A percentile compares a stretch with the other conserved stretches of the same genome.
Conservation (phyloP, 768 basidiomycete genomes). For the Auricularia auricula-judae region DNA sequence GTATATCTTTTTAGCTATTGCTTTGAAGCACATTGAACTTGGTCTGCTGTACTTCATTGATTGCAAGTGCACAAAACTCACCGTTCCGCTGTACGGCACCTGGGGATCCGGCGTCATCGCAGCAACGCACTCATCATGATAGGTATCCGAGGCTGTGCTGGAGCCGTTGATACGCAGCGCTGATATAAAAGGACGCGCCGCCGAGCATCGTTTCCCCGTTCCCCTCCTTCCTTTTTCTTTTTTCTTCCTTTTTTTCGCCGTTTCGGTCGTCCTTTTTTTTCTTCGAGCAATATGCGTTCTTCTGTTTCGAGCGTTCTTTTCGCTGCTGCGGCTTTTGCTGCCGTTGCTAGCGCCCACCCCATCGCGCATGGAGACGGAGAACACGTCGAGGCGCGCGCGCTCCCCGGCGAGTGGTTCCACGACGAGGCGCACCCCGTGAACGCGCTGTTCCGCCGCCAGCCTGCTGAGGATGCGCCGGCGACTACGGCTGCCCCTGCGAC, state of each 20-base stretch:
- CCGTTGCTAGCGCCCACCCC: constrained; percentile 9
- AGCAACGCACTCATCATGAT: too few species aligned
- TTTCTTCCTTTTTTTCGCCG: background rate
- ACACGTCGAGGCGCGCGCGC: constrained; percentile 12
- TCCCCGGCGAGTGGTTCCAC: constrained; percentile 48
- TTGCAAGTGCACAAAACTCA: too few species aligned
- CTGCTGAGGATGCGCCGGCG: constrained; percentile 33
- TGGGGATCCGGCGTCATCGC: too few species aligned
- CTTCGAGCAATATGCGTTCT: background rate
- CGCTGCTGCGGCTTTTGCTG: background rate
- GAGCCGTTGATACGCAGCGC: background rate
- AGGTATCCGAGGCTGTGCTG: background rate
- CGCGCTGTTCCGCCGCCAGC: constrained; percentile 48
- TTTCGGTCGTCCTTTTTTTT: background rate
- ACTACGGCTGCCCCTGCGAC: background rate
- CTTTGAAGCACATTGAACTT: too few species aligned
- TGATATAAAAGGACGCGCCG: background rate
- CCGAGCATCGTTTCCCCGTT: background rate
- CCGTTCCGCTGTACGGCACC: too few species aligned
- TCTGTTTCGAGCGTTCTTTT: background rate
- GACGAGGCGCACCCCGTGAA: constrained; percentile 46
- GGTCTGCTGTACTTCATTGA: too few species aligned
- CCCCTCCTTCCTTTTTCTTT: background rate
- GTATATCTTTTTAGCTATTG: too few species aligned
- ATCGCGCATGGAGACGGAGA: constrained; percentile 13